Percentiles rank a stretch among this genome's conserved stretches.
These are phyloP conservation scores for Chamaecyparis obtusa DNA, from an alignment of 75 land plant genomes.

Conservation along the genomic window DNA sequence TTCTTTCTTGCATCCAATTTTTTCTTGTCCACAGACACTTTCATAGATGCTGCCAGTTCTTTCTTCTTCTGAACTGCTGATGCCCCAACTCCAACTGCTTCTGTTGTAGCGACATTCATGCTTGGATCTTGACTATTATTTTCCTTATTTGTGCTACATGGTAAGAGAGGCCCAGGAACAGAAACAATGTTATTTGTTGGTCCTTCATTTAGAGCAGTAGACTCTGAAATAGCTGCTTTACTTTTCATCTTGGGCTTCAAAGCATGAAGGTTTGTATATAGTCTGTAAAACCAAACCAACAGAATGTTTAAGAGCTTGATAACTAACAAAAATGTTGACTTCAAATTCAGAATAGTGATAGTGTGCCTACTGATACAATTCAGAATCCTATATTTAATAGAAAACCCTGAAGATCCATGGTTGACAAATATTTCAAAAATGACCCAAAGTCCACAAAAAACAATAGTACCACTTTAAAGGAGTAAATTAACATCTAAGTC, in stretches of 20 bases:
- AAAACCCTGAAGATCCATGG: neutral
- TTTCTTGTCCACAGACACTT: constrained; percentile 69
- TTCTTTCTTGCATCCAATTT: constrained; percentile 94
- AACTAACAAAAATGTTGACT: neutral
- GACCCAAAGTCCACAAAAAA: too few relatives aligned
- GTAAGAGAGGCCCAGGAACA: constrained; percentile 29
- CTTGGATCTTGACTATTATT: constrained; percentile 35
- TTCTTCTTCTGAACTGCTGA: constrained; percentile 38
- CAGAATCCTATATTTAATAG: too few relatives aligned
- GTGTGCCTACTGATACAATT: too few relatives aligned
- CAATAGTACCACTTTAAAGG: neutral
- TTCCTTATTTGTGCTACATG: constrained; percentile 27
- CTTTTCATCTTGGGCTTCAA: constrained; percentile 76
- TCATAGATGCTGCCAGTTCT: constrained; percentile 41
- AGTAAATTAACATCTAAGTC: neutral
- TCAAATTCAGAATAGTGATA: too few relatives aligned
- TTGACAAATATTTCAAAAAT: too few relatives aligned
- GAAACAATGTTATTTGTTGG: constrained; percentile 18
- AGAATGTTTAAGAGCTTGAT: neutral
- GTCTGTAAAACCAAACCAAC: constrained; percentile 35
- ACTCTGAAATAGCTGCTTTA: constrained; percentile 75
- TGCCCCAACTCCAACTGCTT: constrained; percentile 33
- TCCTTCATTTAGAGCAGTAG: constrained; percentile 73
- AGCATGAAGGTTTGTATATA: constrained; percentile 90
- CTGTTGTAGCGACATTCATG: constrained; percentile 14